Evolutionary conservation across 2,329 filamentous ascomycete species (phyloP).

Genomic region (Xylariales sp.): DNA sequence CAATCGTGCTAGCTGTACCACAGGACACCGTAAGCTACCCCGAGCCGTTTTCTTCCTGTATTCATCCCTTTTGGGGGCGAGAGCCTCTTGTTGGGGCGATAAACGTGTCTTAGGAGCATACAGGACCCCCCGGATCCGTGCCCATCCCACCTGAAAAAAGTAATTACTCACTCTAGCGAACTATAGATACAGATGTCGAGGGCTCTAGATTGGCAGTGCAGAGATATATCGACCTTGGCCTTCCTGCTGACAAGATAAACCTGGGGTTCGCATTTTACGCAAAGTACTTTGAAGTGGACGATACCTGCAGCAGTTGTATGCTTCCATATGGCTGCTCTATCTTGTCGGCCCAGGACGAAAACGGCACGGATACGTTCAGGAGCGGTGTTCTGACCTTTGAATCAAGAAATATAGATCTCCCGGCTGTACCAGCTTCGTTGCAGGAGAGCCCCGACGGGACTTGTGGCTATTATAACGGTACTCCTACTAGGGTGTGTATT

Average conservation of each 20-base stretch:
- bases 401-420: neutral
- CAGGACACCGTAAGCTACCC: slow-evolving; percentile 14
- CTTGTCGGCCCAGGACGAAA: slow-evolving; percentile 6
- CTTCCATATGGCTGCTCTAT: slow-evolving; percentile 23
- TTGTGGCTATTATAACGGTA: slow-evolving; percentile 21
- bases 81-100: too few relatives aligned
- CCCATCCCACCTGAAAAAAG: too few relatives aligned
- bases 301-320: neutral
- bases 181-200: slow-evolving; percentile 18
- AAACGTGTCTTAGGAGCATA: too few relatives aligned
- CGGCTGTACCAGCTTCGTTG: neutral
- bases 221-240: slow-evolving; percentile 29
- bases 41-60: too few relatives aligned
- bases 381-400: slow-evolving; percentile 30
- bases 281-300: slow-evolving; percentile 31
- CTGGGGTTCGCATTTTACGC: slow-evolving; percentile 35
- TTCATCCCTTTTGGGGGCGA: too few relatives aligned
- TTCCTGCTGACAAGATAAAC: slow-evolving; percentile 31
- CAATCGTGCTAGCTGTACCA: slow-evolving; percentile 26
- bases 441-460: slow-evolving; percentile 5
- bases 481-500: neutral
- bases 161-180: too few relatives aligned
- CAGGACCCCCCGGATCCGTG: too few relatives aligned
- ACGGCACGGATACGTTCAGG: slow-evolving; percentile 24
- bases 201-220: slow-evolving; percentile 3